phyloP scores from a whole-genome alignment of 2,329 filamentous ascomycete genomes.

The Sclerotinia trifoliorum region DNA sequence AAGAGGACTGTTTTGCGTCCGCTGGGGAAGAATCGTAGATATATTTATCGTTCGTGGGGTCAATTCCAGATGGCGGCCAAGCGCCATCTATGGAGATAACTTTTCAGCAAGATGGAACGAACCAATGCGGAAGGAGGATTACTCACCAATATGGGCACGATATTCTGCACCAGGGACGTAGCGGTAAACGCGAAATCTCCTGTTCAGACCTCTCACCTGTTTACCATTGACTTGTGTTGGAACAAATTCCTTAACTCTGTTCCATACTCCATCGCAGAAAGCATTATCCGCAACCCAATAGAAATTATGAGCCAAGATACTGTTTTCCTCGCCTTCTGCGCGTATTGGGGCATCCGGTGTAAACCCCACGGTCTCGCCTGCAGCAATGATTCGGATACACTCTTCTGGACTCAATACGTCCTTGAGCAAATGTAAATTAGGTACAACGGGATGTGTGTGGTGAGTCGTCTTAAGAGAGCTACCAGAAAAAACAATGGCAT shows the following conservation, averaged over 20 bases:
- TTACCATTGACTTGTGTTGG: constrained; percentile 56
- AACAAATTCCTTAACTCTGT: constrained; percentile 57
- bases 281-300: constrained; percentile 67
- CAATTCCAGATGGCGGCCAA: constrained; percentile 68
- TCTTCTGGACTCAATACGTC: constrained; percentile 60
- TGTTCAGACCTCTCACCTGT: constrained; percentile 61
- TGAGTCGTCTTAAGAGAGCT: constrained; percentile 52
- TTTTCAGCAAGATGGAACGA: constrained; percentile 4
- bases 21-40: constrained; percentile 65
- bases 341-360: constrained; percentile 66
- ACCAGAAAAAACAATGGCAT: constrained; percentile 54
- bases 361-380: constrained; percentile 64
- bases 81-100: constrained; percentile 52
- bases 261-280: constrained; percentile 64
- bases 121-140: not conserved
- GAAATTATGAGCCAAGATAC: constrained; percentile 69
- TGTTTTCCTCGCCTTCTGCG: constrained; percentile 59
- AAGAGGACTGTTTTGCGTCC: constrained; percentile 59
- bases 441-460: constrained; percentile 58
- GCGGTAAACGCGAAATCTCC: constrained; percentile 68
- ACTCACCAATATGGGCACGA: constrained; percentile 58
- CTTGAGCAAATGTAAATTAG: constrained; percentile 58
- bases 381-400: constrained; percentile 64
- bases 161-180: constrained; percentile 74
- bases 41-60: constrained; percentile 48